phyloP scores from a whole-genome alignment of 345 rosid genomes.

The Eucalyptus pauciflora region DNA sequence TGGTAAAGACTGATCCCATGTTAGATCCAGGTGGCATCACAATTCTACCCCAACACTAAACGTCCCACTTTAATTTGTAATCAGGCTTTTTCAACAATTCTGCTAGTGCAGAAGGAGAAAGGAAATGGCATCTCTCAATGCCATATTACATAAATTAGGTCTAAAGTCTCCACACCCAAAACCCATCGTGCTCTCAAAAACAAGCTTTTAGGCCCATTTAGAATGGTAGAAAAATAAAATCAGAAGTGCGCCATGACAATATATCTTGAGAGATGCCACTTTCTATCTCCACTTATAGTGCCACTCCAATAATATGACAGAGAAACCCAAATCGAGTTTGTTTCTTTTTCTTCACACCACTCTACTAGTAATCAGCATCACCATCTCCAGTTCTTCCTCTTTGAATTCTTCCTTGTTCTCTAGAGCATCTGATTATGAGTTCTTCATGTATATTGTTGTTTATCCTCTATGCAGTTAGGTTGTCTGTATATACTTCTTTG shows the following conservation, averaged over 20 bases:
- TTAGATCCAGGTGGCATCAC: neutral
- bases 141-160: neutral
- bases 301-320: neutral
- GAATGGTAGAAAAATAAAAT: neutral
- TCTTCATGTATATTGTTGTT: neutral
- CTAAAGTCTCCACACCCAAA: neutral
- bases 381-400: neutral
- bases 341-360: neutral
- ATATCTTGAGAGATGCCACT: neutral
- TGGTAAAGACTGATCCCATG: neutral
- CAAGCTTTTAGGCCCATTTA: neutral
- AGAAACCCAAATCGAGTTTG: neutral
- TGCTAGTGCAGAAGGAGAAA: neutral
- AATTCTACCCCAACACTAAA: neutral
- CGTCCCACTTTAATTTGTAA: neutral
- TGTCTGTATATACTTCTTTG: neutral
- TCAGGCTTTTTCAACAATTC: neutral
- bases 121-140: neutral
- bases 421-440: neutral
- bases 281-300: neutral
- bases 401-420: neutral
- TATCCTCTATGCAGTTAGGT: neutral
- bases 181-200: neutral
- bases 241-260: neutral
- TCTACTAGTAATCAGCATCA: neutral